Base-by-base conservation (phyloP, 208 protist genomes). In the Trypanosoma vivax region DNA sequence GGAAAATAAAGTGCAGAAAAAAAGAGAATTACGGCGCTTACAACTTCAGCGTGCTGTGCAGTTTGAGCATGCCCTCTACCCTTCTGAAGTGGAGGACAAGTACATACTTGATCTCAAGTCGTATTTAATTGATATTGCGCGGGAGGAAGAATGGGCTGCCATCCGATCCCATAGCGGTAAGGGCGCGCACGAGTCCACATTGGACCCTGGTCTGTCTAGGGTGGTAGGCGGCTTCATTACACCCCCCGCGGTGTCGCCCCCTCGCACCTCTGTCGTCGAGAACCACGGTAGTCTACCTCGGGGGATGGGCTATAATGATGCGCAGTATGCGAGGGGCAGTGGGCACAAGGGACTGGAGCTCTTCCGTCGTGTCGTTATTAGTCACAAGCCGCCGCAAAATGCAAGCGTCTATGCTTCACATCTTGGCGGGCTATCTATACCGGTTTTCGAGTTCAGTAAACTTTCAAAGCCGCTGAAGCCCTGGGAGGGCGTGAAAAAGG, bases 31-130 rank as follows among this genome's bases (percentile, higher is more conserved):
- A 28, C 39, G 55, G 24, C 57, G 66, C 16, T 50, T 68, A 39
- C 49, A 62, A 13, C 25, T 92, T 14, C 49, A 65, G 55, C 55
- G 67, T 5, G 73, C 70, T 0, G 68, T 85, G 18, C 84, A 92
- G 43, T 83, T 92, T 41, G 79, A 92, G 57, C 75, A 92, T 70
- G 45, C 80, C 2, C 65, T 92, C 2, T 92, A 92, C 64, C 79
- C 84, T 3, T 89, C 80, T 2, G 77, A 89, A 62, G 13, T 34
- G 0, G 64, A 67, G 10, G 84, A 92, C 68, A 92, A 92, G 69
- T 70, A 92, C 55, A 76, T 92, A 34, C 46, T 92, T 14, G 84
- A 92, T 24, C 50, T 92, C 6, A 71, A 71, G 29, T 82, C 78
- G 16, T 89, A 89, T 42, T 51, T 92, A 3, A 45, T 61, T 4